Evolutionary conservation across 179 eudicot species (phyloP).

Genomic region (Silene vulgaris): DNA sequence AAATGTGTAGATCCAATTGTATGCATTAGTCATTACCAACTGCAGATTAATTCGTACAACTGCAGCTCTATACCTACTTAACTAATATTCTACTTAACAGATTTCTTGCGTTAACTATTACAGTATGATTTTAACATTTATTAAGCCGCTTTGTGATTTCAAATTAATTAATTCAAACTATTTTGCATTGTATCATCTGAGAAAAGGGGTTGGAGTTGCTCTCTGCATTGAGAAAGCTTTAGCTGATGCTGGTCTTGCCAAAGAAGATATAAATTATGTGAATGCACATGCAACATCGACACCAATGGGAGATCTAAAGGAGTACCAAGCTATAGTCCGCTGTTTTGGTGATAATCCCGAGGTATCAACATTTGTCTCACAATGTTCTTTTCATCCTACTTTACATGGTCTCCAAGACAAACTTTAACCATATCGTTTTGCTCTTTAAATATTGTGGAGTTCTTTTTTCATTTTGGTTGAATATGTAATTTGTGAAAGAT

Average conservation of each 20-base stretch:
- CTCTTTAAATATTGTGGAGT: neutral
- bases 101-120: neutral
- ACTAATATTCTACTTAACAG: neutral
- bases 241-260: conserved; percentile 67
- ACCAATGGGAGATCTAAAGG: conserved; percentile 82
- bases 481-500: neutral
- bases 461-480: neutral
- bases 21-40: neutral
- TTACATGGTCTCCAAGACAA: neutral
- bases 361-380: conserved; percentile 34
- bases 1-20: neutral
- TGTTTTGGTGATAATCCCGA: conserved; percentile 85
- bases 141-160: neutral
- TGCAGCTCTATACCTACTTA: neutral
- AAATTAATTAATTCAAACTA: neutral
- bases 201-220: conserved; percentile 62
- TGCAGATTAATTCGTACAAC: neutral
- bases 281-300: conserved; percentile 98
- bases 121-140: neutral
- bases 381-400: neutral
- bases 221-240: conserved; percentile 91
- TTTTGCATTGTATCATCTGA: neutral
- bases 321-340: conserved; percentile 72
- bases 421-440: neutral
- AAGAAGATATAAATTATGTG: conserved; percentile 87